These are phyloP conservation scores for Pichia sporocuriosa DNA, from an alignment of 805 yeast species.

Conservation along the genomic window DNA sequence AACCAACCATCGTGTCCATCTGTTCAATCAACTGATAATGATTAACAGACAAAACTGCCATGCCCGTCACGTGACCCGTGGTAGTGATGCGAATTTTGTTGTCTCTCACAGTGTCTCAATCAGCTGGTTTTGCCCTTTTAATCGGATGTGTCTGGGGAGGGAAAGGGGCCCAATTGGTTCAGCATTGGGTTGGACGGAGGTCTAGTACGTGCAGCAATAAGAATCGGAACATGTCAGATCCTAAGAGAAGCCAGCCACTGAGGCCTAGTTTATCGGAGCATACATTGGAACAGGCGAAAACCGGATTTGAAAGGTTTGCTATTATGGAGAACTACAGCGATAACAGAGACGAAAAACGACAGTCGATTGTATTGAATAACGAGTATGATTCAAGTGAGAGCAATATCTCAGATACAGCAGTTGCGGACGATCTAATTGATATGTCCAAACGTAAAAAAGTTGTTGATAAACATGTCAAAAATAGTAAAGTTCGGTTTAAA, in stretches of 20 bases:
- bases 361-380: slow-evolving; percentile 18
- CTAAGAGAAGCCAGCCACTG: background rate
- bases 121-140: too few species aligned
- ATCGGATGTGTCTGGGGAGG: too few species aligned
- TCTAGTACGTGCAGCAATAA: too few species aligned
- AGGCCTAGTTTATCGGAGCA: background rate
- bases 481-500: slow-evolving; percentile 17
- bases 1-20: too few species aligned
- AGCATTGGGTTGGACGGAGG: too few species aligned
- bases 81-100: too few species aligned
- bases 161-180: too few species aligned
- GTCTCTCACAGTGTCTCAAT: too few species aligned
- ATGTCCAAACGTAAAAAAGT: background rate
- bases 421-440: too few species aligned
- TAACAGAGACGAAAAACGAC: slow-evolving; percentile 5
- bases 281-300: background rate
- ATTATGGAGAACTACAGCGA: slow-evolving; percentile 7
- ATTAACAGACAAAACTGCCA: too few species aligned
- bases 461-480: slow-evolving; percentile 2
- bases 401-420: background rate
- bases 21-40: too few species aligned
- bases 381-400: slow-evolving; percentile 17
- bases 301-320: slow-evolving; percentile 4
- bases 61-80: too few species aligned
- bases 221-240: slow-evolving; percentile 3